phyloP scores from a whole-genome alignment of 2,329 filamentous ascomycete genomes.

The Hypomyces perniciosus region DNA sequence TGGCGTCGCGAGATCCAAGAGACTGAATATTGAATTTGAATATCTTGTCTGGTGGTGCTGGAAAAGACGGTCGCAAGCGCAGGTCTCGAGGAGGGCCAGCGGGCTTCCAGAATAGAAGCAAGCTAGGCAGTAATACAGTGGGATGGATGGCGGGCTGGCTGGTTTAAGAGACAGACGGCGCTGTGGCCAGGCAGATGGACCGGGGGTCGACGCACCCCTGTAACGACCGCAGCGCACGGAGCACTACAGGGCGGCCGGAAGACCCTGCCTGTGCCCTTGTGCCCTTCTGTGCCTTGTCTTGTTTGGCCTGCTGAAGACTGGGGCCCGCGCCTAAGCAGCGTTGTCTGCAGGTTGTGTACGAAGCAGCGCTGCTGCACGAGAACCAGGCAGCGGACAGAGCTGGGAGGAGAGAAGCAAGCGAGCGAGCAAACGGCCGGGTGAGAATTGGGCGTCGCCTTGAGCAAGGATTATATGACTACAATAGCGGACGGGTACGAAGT shows the following conservation, averaged over 20 bases:
- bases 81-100: constrained; percentile 17
- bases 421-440: neutral
- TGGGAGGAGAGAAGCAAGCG: neutral
- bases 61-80: constrained; percentile 17
- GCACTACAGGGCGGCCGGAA: neutral
- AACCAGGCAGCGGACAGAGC: neutral
- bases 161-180: constrained; percentile 25
- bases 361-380: too few relatives aligned
- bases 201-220: constrained; percentile 9
- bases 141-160: constrained; percentile 16
- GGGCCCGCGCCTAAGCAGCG: constrained; percentile 7
- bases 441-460: neutral
- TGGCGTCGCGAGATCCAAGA: neutral
- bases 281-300: neutral
- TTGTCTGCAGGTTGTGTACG: neutral
- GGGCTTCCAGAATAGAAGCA: constrained; percentile 20
- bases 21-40: constrained; percentile 1
- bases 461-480: too few relatives aligned
- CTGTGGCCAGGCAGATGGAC: constrained; percentile 11
- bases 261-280: neutral
- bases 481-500: too few relatives aligned
- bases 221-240: neutral
- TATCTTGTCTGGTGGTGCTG: constrained; percentile 7
- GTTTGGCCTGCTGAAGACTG: neutral
- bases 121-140: constrained; percentile 13